Evolutionary conservation across 1,139 yeast genomes (phyloP).

Genomic region (Blastobotrys buckinghamii): DNA sequence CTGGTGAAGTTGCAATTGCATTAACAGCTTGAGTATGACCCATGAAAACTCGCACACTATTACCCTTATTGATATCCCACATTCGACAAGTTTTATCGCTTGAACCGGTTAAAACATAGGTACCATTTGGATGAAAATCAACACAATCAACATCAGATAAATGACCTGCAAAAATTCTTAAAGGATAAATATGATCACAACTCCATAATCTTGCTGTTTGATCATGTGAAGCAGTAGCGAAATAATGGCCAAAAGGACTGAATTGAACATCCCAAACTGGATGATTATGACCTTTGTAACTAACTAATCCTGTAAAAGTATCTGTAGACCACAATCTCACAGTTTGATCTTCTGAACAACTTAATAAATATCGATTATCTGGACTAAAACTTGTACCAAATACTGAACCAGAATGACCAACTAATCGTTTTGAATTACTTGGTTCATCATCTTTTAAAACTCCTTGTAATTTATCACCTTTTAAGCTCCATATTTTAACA

Average conservation of each 20-base stretch:
- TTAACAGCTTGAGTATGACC: slow-evolving; percentile 91
- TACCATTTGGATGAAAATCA: slow-evolving; percentile 93
- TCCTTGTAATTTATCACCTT: slow-evolving; percentile 76
- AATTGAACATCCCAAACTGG: slow-evolving; percentile 98
- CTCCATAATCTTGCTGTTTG: slow-evolving; percentile 98
- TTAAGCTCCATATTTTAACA: slow-evolving; percentile 86
- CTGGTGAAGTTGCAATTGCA: slow-evolving; percentile 85
- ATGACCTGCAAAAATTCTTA: slow-evolving; percentile 96
- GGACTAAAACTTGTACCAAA: slow-evolving; percentile 89
- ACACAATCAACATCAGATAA: slow-evolving; percentile 94
- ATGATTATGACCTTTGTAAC: slow-evolving; percentile 94
- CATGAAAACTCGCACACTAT: slow-evolving; percentile 85
- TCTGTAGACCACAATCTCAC: slow-evolving; percentile 93
- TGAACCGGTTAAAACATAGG: slow-evolving; percentile 90
- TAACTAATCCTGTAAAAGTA: slow-evolving; percentile 79
- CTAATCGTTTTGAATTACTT: slow-evolving; percentile 48
- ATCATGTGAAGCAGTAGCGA: slow-evolving; percentile 95
- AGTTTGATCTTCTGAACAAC: slow-evolving; percentile 88
- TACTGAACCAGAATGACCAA: slow-evolving; percentile 94
- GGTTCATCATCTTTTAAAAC: slow-evolving; percentile 53
- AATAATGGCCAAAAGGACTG: slow-evolving; percentile 93
- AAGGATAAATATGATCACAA: slow-evolving; percentile 94
- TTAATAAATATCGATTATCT: slow-evolving; percentile 72
- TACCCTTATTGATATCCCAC: slow-evolving; percentile 96
- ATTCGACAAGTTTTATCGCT: slow-evolving; percentile 92